Base-by-base conservation (phyloP, 257 asterid species). In the Solanum tacnaense region DNA sequence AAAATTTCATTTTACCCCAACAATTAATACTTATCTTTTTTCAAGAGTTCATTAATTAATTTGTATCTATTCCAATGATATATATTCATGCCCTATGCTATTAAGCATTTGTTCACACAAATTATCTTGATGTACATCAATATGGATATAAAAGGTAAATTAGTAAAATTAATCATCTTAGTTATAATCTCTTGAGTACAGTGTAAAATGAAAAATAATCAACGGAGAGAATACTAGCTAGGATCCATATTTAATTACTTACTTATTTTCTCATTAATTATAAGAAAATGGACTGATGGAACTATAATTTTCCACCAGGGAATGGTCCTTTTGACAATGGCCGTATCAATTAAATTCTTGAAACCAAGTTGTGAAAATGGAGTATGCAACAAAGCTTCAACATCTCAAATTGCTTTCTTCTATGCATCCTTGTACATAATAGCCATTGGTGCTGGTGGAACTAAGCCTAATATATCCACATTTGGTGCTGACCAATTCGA, bases 401-500 rank as follows among this genome's bases (percentile, higher is more conserved):
- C 93, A 1, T 88, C 92, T 0, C 98, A 95, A 74, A 91, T 94
- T 4, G 92, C 94, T 18, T 94, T 95, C 86, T 93, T 96, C 95
- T 96, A 96, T 91, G 90, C 95, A 32, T 92, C 98, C 0, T 95
- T 96, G 25, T 96, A 96, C 94, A 86, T 90, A 70, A 94, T 96
- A n/a, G 98, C 98, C 70, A 88, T 95, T 16, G 98, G 98, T 0
- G 95, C 98, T 0, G 98, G 98, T 0, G 98, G 98, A 4, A 96
- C 98, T 27, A 96, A 96, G 87, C 98, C 98, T 7, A 96, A 96
- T 87, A 96, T 96, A 44, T 96, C 98, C 58, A 96, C 98, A 2
- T 95, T 96, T 87, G 98, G 98, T 25, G 98, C 98, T 2, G 98
- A 96, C 89, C 98, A 96, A 74, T 96, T 96, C 83, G 98, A 96